Evolutionary conservation across 306 rosid species (phyloP), one percentile per base, ranked within the genome.

Genomic region (Crataegus laevigata): DNA sequence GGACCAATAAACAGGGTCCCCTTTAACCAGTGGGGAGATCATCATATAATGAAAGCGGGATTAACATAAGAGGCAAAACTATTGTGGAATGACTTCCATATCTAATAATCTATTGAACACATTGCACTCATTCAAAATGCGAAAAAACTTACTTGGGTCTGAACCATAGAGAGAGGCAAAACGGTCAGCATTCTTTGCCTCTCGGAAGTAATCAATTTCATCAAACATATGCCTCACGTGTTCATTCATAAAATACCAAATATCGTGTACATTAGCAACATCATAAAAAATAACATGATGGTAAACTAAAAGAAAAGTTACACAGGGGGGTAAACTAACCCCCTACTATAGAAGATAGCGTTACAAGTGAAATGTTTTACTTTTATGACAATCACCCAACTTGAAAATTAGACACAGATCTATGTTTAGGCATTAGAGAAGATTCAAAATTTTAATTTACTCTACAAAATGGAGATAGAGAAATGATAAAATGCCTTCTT

Each of bases 171-270:
- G 92, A 78, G 92, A 82, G 73, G 91, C 89, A 80, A 92, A 94
- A 66, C 92, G 99, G 76, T 92, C 96, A 29, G 99, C 97, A 89
- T 90, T 94, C 72, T 84, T 90, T 26, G 89, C 99, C 91, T 94
- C 99, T 22, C 38, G 86, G 61, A 94, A 82, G 82, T 94, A 94
- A 85, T 94, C 91, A 77, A 92, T 94, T 87, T 94, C 99, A 83
- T 94, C 96, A 83, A 94, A 94, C 99, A 94, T 94, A 88, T 94
- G 99, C 62, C 97, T 92, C 71, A 92, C 96, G 97, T 94, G 96
- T 82, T 82, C 81, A 88, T 79, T 69, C 67, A 75, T 19, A 28
- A 54, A 54, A 50, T 7, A 6, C 42, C 40, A 30, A 59, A 22
- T 34, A 66, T 68, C 43, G 62, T 69, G 64, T 55, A 76, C 69